phyloP scores from a whole-genome alignment of 441 rosid genomes.

The Adansonia grandidieri region DNA sequence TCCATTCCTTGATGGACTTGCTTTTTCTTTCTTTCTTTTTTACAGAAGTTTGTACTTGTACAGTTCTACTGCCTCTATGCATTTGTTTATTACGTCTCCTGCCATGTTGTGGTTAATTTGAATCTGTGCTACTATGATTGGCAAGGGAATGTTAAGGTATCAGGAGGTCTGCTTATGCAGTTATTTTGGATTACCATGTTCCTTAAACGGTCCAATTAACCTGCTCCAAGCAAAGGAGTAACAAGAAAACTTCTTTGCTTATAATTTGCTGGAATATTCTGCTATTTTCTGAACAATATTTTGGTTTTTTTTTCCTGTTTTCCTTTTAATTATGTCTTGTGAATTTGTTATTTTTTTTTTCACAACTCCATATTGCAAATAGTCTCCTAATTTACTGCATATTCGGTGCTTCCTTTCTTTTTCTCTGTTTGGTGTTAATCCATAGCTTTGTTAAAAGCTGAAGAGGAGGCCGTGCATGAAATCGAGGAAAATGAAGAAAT shows the following conservation, averaged over 20 bases:
- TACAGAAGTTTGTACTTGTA: not conserved
- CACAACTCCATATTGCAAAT: not conserved
- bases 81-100: not conserved
- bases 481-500: slow-evolving; percentile 45
- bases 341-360: slow-evolving; percentile 4
- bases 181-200: not conserved
- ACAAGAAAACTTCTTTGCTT: not conserved
- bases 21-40: not conserved
- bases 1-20: not conserved
- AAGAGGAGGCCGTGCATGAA: slow-evolving; percentile 49
- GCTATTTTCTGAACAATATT: not conserved
- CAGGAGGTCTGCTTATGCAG: not conserved
- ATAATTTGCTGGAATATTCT: not conserved
- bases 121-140: not conserved
- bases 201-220: not conserved
- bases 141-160: not conserved
- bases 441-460: slow-evolving; percentile 45
- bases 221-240: not conserved
- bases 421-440: not conserved
- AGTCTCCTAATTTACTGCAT: slow-evolving; percentile 16
- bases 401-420: slow-evolving; percentile 9
- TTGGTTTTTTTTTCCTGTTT: not conserved
- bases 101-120: not conserved
- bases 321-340: not conserved
- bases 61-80: not conserved